These are phyloP conservation scores for Gracilariopsis chorda DNA, from an alignment of 23 red algal species.

Conservation along the genomic window DNA sequence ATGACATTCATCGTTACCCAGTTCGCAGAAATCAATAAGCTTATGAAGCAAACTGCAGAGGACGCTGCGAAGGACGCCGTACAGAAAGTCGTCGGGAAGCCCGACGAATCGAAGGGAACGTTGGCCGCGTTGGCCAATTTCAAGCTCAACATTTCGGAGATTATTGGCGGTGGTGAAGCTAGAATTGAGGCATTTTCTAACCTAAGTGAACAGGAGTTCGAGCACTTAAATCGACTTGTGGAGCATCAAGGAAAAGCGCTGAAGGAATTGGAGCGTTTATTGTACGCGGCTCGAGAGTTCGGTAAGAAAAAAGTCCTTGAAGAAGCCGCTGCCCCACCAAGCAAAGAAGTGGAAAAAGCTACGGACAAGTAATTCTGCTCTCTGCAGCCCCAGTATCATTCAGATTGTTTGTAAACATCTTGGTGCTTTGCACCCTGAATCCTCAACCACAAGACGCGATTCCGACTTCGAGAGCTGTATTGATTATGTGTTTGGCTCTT, in stretches of 20 bases:
- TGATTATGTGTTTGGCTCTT: too few relatives aligned
- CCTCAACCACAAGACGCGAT: too few relatives aligned
- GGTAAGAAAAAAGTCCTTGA: not conserved
- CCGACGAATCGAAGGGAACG: conserved; percentile 5
- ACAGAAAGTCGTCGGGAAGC: not conserved
- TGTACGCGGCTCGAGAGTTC: conserved; percentile 35
- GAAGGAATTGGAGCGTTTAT: conserved; percentile 23
- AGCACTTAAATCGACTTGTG: conserved; percentile 21
- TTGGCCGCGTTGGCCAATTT: conserved; percentile 37
- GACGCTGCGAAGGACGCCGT: not conserved
- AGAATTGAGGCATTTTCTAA: conserved; percentile 28
- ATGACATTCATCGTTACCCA: not conserved
- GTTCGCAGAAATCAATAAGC: not conserved
- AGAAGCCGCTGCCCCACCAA: not conserved
- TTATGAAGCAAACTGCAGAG: conserved; percentile 24
- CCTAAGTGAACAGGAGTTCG: conserved; percentile 21
- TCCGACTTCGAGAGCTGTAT: too few relatives aligned
- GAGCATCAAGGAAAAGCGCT: conserved; percentile 49
- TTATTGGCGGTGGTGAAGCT: conserved; percentile 55
- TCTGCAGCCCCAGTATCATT: too few relatives aligned
- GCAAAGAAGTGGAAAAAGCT: not conserved
- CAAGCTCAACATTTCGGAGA: conserved; percentile 28
- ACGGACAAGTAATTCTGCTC: not conserved
- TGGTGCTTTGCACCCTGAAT: too few relatives aligned
- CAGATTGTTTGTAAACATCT: too few relatives aligned